phyloP scores from a whole-genome alignment of 176 grass and related monocot species.

The Miscanthus lutarioriparius region DNA sequence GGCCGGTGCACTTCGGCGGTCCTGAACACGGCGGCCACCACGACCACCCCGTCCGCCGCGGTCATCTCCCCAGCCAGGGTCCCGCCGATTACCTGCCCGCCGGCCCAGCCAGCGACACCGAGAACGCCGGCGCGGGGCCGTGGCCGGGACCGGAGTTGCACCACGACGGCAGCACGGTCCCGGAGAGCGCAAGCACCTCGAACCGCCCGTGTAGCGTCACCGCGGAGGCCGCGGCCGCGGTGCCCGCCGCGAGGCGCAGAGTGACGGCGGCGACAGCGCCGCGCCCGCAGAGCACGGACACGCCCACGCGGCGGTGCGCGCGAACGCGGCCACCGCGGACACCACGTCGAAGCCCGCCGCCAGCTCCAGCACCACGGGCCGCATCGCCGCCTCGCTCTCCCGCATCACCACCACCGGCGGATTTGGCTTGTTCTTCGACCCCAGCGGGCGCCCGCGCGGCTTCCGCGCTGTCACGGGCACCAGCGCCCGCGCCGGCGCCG shows the following conservation, averaged over 20 bases:
- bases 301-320: constrained; percentile 49
- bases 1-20: constrained; percentile 66
- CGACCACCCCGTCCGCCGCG: constrained; percentile 48
- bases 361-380: constrained; percentile 66
- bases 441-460: constrained; percentile 65
- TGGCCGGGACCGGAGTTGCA: too few relatives aligned
- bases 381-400: constrained; percentile 66
- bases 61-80: constrained; percentile 64
- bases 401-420: constrained; percentile 71
- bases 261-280: constrained; percentile 55
- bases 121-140: constrained; percentile 30
- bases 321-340: constrained; percentile 45
- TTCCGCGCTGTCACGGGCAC: constrained; percentile 20
- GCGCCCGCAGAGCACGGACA: constrained; percentile 76
- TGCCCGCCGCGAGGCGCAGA: constrained; percentile 47
- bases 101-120: constrained; percentile 55
- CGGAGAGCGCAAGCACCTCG: constrained; percentile 70
- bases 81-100: constrained; percentile 87
- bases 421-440: constrained; percentile 89
- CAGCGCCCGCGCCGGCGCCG: neutral
- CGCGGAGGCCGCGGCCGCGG: neutral
- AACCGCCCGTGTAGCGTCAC: constrained; percentile 69
- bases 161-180: constrained; percentile 41
- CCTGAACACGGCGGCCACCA: constrained; percentile 67
- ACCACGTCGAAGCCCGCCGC: constrained; percentile 66